Evolutionary conservation across 805 yeast species (phyloP), one percentile per base, ranked within the genome.

Genomic region (Pachysolen tannophilus): DNA sequence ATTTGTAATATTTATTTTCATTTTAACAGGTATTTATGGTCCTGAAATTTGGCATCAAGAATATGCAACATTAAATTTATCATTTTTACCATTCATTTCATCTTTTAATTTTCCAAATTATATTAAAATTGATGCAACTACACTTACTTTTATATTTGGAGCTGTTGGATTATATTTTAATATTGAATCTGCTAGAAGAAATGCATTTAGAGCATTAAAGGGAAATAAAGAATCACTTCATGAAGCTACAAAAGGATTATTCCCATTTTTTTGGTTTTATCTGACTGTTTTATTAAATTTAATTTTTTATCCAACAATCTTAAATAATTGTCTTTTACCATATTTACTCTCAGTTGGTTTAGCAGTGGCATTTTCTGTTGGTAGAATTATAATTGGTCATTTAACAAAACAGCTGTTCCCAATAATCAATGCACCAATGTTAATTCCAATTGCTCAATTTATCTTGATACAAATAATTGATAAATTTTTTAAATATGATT

Each of bases 351-450:
- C 88, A 20, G 75, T 83, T 48, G 94, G 94, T 1, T 66, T 81
- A 34, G 70, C 82, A 1, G 60, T 82, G 45, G 95, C 97, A 1
- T 81, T 83, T 49, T 65, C 75, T 3, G 97, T 90, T n/a, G 97
- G 97, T 4, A 74, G 92, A 52, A 85, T 88, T 43, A 88, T 88
- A 49, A 66, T 81, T 38, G 88, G 85, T 2, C 97, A 88, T 55
- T 72, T 90, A 45, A 84, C 96, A 1, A 60, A 70, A 33, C 94
- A 83, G 55, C 58, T 63, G 10, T 87, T 83, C 66, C 97, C 97
- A 32, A 59, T 65, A 52, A 48, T 71, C 43, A 82, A 85, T 33
- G 66, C 82, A 20, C 83, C 94, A 29, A 74, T 77, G 65, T 65
- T 74, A 25, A 65, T 85, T 40, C 82, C 96, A 46, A 5, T 63